Conservation (phyloP, 371 early-diverging fungal species). For the Lichtheimia ornata region DNA sequence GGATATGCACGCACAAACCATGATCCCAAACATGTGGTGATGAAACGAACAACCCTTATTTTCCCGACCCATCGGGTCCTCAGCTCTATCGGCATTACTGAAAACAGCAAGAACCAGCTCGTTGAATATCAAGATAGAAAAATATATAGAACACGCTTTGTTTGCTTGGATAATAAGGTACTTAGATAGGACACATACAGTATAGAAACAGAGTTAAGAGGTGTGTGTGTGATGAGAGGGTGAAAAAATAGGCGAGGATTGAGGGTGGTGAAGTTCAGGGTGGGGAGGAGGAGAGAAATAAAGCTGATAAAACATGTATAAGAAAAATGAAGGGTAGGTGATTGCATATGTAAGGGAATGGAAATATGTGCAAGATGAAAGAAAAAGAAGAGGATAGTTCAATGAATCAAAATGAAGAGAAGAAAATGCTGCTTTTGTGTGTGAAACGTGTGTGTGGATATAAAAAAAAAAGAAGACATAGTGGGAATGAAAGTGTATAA, state of each 20-base stretch:
- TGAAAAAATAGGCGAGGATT: background rate
- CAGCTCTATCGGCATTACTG: too few species aligned
- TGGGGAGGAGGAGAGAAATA: background rate
- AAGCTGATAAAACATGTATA: background rate
- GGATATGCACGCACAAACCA: too few species aligned
- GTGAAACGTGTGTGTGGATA: constrained; percentile 3
- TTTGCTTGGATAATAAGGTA: too few species aligned
- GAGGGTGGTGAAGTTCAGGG: background rate
- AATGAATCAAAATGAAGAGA: background rate
- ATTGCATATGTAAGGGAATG: background rate
- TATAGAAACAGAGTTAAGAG: too few species aligned
- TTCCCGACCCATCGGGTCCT: too few species aligned
- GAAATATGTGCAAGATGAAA: constrained; percentile 11
- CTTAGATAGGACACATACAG: too few species aligned
- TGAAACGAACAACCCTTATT: too few species aligned
- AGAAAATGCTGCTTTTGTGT: constrained; percentile 13
- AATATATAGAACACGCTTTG: too few species aligned
- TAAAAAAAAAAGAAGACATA: background rate
- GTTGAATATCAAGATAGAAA: too few species aligned
- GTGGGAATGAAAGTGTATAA: constrained; percentile 3
- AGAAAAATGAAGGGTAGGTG: background rate
- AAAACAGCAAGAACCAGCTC: too few species aligned
- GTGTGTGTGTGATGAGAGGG: too few species aligned
- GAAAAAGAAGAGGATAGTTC: background rate
- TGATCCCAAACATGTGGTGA: too few species aligned